phyloP scores from a whole-genome alignment of 73 alveolate species.

The Blepharisma stoltei region DNA sequence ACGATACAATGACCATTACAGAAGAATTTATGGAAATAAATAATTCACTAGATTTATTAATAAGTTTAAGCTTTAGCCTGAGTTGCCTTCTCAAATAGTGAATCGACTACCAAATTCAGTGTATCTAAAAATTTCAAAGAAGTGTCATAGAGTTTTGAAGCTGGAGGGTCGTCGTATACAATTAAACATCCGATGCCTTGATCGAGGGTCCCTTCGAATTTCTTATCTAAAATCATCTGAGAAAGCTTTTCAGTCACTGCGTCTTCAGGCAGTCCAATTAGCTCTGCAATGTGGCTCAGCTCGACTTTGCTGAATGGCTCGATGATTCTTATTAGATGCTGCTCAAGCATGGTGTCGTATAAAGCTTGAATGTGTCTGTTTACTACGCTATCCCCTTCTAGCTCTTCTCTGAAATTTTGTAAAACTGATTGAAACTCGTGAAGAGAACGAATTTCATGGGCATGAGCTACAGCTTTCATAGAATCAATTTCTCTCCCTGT shows the following conservation, averaged over 20 bases:
- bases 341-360: slow-evolving; percentile 68
- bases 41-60: neutral
- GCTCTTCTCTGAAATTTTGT: slow-evolving; percentile 56
- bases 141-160: neutral
- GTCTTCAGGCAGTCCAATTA: slow-evolving; percentile 61
- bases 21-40: slow-evolving; percentile 14
- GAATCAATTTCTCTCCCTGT: slow-evolving; percentile 75
- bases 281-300: slow-evolving; percentile 68
- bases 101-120: neutral
- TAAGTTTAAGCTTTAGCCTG: neutral
- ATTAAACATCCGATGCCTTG: slow-evolving; percentile 82
- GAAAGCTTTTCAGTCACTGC: slow-evolving; percentile 47
- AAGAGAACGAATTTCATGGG: slow-evolving; percentile 58
- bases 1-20: slow-evolving; percentile 8
- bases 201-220: slow-evolving; percentile 80
- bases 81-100: neutral
- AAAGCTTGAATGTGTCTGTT: slow-evolving; percentile 59
- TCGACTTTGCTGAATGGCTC: slow-evolving; percentile 81
- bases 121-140: neutral
- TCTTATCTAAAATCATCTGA: slow-evolving; percentile 81
- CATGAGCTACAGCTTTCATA: slow-evolving; percentile 71
- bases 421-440: slow-evolving; percentile 61
- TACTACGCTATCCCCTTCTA: slow-evolving; percentile 56
- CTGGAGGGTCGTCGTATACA: slow-evolving; percentile 47
- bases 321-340: slow-evolving; percentile 71